These are phyloP conservation scores for Dryadomyces quercivorus DNA, from an alignment of 2,329 filamentous ascomycete species.

Conservation along the genomic window DNA sequence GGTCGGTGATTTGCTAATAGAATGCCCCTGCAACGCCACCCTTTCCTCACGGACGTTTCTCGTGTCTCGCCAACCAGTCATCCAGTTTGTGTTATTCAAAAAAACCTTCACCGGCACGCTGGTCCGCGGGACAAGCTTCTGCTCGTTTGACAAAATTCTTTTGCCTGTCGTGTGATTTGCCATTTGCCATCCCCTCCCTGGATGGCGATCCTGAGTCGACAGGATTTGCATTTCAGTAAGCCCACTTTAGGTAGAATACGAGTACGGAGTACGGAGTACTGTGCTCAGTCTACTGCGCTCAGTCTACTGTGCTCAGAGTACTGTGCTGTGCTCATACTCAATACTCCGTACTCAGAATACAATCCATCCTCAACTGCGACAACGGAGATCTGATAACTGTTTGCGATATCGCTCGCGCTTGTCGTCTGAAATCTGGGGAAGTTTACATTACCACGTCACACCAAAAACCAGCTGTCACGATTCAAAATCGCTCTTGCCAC, in stretches of 20 bases:
- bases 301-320: too few species aligned
- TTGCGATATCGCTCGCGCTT: constrained; percentile 3
- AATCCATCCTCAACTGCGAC: too few species aligned
- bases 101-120: constrained; percentile 7
- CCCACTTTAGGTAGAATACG: too few species aligned
- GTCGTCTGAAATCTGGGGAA: neutral
- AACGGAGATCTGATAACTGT: neutral
- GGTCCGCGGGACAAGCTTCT: too few species aligned
- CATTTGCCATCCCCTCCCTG: neutral
- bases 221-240: too few species aligned
- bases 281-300: too few species aligned
- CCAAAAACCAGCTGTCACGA: too few species aligned
- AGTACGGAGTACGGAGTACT: neutral
- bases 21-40: neutral
- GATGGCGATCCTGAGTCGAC: too few species aligned
- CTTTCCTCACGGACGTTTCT: neutral
- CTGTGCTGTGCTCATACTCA: too few species aligned
- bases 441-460: neutral
- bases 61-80: constrained; percentile 5
- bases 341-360: neutral
- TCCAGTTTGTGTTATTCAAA: constrained; percentile 12
- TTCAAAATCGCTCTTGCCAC: too few species aligned
- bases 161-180: neutral
- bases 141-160: too few species aligned
- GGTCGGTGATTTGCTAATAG: constrained; percentile 12